Evolutionary conservation across 208 protist species (phyloP).

Genomic region (Acanthamoeba polyphaga): DNA sequence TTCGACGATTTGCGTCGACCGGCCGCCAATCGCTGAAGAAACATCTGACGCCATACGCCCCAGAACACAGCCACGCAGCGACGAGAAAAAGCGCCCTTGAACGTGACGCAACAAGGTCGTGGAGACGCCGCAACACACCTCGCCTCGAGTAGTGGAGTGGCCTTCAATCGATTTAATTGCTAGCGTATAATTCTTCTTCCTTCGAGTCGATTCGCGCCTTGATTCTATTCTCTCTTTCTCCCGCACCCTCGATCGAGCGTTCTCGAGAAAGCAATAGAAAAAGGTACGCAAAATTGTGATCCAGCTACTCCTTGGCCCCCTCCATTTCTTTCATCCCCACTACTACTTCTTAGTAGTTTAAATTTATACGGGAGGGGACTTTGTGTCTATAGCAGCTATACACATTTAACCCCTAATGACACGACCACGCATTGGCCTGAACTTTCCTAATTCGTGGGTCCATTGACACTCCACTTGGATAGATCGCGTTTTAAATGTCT

Average conservation of each 20-base stretch:
- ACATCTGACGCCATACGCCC: neutral
- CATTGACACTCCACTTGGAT: neutral
- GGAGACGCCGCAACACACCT: neutral
- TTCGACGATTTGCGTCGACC: neutral
- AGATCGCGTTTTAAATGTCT: neutral
- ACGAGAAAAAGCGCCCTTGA: neutral
- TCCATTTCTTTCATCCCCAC: neutral
- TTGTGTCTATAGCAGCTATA: neutral
- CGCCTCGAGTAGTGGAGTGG: neutral
- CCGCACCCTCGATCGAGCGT: neutral
- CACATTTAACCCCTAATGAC: neutral
- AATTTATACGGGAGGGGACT: neutral
- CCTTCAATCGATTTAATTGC: neutral
- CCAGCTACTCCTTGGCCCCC: neutral
- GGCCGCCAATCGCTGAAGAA: conserved; percentile 4
- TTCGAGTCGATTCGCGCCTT: neutral
- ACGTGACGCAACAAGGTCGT: neutral
- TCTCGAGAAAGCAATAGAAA: neutral
- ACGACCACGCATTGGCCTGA: neutral
- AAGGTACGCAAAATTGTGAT: neutral
- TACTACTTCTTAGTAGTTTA: neutral
- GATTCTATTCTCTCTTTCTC: conserved; percentile 12
- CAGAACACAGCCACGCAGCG: neutral
- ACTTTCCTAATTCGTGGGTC: neutral
- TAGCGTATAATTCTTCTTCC: neutral